phyloP scores from a whole-genome alignment of 805 yeast species.

The Ogataea pini region DNA sequence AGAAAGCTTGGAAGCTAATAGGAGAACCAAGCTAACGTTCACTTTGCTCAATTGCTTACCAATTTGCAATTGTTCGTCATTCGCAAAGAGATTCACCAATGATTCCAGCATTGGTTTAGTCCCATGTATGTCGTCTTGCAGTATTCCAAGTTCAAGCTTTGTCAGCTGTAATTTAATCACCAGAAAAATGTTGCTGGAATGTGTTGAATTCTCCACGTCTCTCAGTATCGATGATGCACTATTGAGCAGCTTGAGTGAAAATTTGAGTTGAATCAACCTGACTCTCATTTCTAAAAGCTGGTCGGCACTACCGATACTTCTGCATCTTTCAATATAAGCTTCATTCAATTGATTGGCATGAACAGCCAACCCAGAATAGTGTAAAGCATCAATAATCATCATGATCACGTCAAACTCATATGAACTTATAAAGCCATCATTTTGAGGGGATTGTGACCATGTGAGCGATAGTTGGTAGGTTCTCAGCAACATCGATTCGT shows the following conservation, averaged over 20 bases:
- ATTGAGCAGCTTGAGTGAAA: constrained; percentile 12
- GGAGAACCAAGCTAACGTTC: constrained; percentile 20
- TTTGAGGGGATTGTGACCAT: constrained; percentile 8
- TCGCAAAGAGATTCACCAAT: constrained; percentile 27
- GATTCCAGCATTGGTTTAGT: constrained; percentile 31
- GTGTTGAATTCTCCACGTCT: constrained; percentile 8
- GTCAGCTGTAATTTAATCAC: constrained; percentile 23
- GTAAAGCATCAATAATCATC: constrained; percentile 27
- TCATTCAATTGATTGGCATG: constrained; percentile 20
- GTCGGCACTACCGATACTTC: constrained; percentile 4
- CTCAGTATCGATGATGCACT: constrained; percentile 6
- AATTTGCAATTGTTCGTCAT: constrained; percentile 36
- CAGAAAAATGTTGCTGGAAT: constrained; percentile 26
- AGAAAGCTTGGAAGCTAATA: constrained; percentile 40
- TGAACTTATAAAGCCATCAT: constrained; percentile 10
- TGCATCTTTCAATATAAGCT: constrained; percentile 6
- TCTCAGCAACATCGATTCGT: constrained; percentile 12
- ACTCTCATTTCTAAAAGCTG: constrained; percentile 4
- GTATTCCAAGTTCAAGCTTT: constrained; percentile 35
- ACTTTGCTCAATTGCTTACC: constrained; percentile 22
- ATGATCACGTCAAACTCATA: constrained; percentile 37
- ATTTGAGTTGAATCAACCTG: constrained; percentile 4
- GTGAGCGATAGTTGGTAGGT: constrained; percentile 9
- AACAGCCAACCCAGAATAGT: constrained; percentile 21
- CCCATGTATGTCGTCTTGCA: constrained; percentile 20